Conservation (phyloP, 1,284 basidiomycete species). For the Ganoderma leucocontextum region DNA sequence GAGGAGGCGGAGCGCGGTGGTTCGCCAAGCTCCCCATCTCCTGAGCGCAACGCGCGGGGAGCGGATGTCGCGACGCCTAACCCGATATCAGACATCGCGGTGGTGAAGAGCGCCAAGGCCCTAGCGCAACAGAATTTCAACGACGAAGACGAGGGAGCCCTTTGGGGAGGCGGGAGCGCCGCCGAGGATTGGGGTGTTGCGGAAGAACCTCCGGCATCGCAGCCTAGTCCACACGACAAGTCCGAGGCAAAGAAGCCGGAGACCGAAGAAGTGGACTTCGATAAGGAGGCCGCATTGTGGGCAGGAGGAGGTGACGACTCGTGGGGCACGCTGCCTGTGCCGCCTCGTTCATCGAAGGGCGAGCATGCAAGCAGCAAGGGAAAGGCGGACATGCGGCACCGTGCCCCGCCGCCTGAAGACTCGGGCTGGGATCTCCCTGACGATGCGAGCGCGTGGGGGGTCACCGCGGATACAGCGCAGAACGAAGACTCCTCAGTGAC, state of each 20-base stretch:
- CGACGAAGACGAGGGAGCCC: background rate
- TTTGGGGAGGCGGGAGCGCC: background rate
- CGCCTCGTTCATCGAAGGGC: background rate
- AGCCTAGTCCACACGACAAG: background rate
- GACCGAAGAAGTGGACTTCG: background rate
- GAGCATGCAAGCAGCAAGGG: background rate
- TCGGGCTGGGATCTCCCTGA: constrained; percentile 19
- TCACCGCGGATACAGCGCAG: constrained; percentile 43
- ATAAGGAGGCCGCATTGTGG: background rate
- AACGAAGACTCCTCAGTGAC: background rate
- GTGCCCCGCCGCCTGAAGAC: background rate
- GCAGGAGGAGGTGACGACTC: background rate
- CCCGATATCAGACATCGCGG: background rate
- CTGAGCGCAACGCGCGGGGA: background rate
- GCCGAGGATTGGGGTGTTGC: background rate
- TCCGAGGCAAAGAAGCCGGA: background rate
- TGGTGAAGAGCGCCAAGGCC: background rate
- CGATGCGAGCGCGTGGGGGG: constrained; percentile 49
- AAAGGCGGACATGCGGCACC: background rate
- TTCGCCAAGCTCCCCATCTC: too few relatives aligned
- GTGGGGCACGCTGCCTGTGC: background rate
- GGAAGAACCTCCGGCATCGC: background rate
- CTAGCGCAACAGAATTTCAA: constrained; percentile 14
- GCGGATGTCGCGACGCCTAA: background rate
- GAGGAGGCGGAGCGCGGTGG: background rate